Evolutionary conservation across 1,284 basidiomycete genomes (phyloP), one percentile per base, ranked within the genome.

Genomic region (Ustilago esculenta): DNA sequence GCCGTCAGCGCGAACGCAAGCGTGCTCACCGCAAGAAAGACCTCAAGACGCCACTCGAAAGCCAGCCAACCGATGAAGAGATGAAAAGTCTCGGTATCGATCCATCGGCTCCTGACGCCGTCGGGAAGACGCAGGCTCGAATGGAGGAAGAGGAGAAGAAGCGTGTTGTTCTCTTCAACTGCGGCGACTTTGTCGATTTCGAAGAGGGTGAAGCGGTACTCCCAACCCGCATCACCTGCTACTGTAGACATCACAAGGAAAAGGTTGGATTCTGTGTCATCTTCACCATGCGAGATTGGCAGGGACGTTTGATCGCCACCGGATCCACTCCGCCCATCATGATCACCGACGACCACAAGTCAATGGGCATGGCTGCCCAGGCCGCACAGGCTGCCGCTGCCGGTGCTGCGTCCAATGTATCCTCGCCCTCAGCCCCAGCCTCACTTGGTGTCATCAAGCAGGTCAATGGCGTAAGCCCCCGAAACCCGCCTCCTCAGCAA

Each of bases 231-330:
- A 93, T 99, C 70, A 97, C 96, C 7, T 99, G 96, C 84, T 99
- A 99, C 83, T 98, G 96, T 79, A 90, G 96, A 47, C 96, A 98
- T 85, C 96, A 99, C 84, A 90, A 92, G 63, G 96, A 98, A 84
- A 98, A 97, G 84, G 86, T 91, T 42, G 96, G 96, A 1, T 99
- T 98, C 84, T 84, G 90, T 81, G 89, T 98, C 69, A 90, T 92
- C 76, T 92, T 98, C 82, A 90, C 89, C 17, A 87, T 98, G 85
- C 87, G 90, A 75, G 92, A 97, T 71, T 85, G 89, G 75, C 86
- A 85, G 32, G 94, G 93, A 8, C 87, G 90, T 23, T 83, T 94
- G 44, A 87, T 98, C 49, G 95, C 92, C 10, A 87, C 87, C 10
- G 92, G 92, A 3, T 87, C 86, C 41, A 93, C 92, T 2, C 89